Percentiles rank a stretch among this genome's conserved stretches.
These are phyloP conservation scores for Parachlorella kessleri DNA, from an alignment of 139 green algal species.

Conservation along the genomic window DNA sequence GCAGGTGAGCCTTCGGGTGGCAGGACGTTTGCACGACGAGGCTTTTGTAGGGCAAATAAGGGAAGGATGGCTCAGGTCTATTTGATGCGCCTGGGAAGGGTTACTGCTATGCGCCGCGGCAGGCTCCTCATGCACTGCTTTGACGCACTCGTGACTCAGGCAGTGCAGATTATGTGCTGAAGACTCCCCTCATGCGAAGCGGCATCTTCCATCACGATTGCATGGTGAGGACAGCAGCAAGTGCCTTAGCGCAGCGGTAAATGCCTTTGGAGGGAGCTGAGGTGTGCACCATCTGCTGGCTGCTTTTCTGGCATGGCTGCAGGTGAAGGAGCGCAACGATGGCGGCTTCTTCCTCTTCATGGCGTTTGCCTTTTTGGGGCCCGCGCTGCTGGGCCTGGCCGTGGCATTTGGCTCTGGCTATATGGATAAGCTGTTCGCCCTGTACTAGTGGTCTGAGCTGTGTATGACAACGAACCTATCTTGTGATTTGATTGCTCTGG, in stretches of 20 bases:
- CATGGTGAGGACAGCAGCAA: no score
- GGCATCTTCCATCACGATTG: neutral
- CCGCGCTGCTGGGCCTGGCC: slow-evolving; percentile 21
- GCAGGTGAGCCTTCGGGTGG: slow-evolving; percentile 11
- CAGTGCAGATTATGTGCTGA: neutral
- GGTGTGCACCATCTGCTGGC: neutral
- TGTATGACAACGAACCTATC: no score
- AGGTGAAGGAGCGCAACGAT: slow-evolving; percentile 24
- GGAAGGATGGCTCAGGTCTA: no score
- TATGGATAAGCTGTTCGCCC: slow-evolving; percentile 15
- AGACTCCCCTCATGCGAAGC: neutral
- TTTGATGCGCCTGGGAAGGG: no score
- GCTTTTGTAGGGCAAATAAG: no score
- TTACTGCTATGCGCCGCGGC: no score
- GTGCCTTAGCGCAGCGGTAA: neutral
- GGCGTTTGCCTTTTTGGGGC: slow-evolving; percentile 16
- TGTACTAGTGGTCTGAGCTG: no score
- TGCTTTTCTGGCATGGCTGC: neutral
- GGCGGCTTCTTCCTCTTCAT: slow-evolving; percentile 11
- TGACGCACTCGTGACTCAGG: neutral
- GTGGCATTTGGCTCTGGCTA: slow-evolving; percentile 26
- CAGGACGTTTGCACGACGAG: no score
- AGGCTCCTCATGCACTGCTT: no score
- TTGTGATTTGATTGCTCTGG: no score
- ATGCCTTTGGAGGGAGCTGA: no score